These are phyloP conservation scores for Phycomyces nitens DNA, from an alignment of 192 early-diverging fungal species.

Conservation along the genomic window DNA sequence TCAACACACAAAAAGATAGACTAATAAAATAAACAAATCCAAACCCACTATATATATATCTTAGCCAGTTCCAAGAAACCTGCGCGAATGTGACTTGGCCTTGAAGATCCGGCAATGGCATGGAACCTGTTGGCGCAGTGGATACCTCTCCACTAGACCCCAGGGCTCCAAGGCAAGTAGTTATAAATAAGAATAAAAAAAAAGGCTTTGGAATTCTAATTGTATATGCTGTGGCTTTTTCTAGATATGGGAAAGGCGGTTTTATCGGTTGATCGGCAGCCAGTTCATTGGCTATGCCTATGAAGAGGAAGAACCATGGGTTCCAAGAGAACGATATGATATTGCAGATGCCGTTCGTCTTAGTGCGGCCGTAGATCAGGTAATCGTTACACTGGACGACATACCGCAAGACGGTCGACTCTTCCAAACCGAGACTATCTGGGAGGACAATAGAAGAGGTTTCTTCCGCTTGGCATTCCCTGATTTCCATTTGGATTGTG, in stretches of 20 bases:
- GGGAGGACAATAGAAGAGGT: constrained; percentile 15
- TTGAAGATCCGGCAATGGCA: constrained; percentile 30
- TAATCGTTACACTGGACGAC: constrained; percentile 18
- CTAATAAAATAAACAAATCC: too few relatives aligned
- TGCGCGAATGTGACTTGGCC: constrained; percentile 22
- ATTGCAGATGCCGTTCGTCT: constrained; percentile 17
- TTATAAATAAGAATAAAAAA: too few relatives aligned
- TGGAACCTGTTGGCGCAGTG: constrained; percentile 21
- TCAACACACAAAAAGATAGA: too few relatives aligned
- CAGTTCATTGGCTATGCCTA: constrained; percentile 15
- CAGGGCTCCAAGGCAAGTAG: constrained; percentile 19
- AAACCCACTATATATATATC: background rate
- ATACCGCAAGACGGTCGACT: constrained; percentile 3
- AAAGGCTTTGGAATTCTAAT: too few relatives aligned
- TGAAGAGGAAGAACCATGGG: constrained; percentile 9
- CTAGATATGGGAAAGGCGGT: constrained; percentile 18
- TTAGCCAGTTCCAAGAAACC: constrained; percentile 19
- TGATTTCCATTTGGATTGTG: constrained; percentile 23
- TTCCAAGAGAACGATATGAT: constrained; percentile 9
- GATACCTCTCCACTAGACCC: constrained; percentile 12
- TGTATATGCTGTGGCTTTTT: background rate
- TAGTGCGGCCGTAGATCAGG: constrained; percentile 18
- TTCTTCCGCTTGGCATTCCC: constrained; percentile 19
- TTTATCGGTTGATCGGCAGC: constrained; percentile 20
- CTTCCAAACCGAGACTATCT: constrained; percentile 15